Conservation (phyloP, 148 eudicot genomes). For the Limonium bicolor region DNA sequence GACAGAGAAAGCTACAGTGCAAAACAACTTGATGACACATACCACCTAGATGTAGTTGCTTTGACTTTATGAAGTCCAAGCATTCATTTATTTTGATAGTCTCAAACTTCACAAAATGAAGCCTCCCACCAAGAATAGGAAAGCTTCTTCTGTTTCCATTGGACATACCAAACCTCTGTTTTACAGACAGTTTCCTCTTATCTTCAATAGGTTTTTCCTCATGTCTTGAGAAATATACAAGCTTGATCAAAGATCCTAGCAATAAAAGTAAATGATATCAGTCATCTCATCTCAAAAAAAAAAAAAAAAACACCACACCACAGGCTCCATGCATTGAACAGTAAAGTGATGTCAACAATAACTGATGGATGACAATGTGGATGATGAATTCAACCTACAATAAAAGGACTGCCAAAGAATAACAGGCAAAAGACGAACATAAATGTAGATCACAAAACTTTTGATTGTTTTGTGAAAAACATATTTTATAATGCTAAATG, state of each 20-base stretch:
- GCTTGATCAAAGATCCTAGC: slow-evolving; percentile 87
- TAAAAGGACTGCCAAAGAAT: too few relatives aligned
- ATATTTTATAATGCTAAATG: too few relatives aligned
- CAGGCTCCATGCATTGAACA: too few relatives aligned
- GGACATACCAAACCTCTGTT: slow-evolving; percentile 47
- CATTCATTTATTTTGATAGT: slow-evolving; percentile 80
- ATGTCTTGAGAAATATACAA: slow-evolving; percentile 92
- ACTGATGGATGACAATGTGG: too few relatives aligned
- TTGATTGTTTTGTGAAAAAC: too few relatives aligned
- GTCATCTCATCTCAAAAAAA: not conserved
- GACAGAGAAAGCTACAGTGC: too few relatives aligned
- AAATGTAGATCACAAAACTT: too few relatives aligned
- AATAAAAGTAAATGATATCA: not conserved
- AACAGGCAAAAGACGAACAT: too few relatives aligned
- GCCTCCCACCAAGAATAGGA: slow-evolving; percentile 94
- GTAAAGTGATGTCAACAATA: too few relatives aligned
- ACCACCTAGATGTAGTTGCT: slow-evolving; percentile 95
- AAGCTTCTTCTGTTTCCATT: slow-evolving; percentile 69
- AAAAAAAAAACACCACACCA: not conserved
- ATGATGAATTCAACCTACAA: too few relatives aligned
- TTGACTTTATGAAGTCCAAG: slow-evolving; percentile 84
- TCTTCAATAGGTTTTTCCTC: slow-evolving; percentile 59
- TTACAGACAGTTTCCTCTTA: slow-evolving; percentile 50
- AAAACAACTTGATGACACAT: slow-evolving; percentile 5
- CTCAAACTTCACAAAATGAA: slow-evolving; percentile 97